Base-by-base conservation (phyloP, 352 stramenopile species). In the Thraustochytrium sp. region DNA sequence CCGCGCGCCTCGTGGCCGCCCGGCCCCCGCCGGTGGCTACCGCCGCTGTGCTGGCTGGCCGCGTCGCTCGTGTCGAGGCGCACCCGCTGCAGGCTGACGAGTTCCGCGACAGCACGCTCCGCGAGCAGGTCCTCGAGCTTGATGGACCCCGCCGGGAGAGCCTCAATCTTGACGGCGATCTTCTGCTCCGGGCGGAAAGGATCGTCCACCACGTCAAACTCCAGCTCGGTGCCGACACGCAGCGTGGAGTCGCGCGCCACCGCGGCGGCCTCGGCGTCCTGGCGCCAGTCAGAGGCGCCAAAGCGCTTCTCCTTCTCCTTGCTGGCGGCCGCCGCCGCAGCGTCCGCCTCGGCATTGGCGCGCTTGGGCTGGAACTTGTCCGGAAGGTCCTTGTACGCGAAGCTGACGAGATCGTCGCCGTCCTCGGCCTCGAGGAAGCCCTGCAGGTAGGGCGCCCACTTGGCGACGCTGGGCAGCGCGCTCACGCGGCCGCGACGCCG, bases 281-380 rank as follows among this genome's bases (percentile, higher is more conserved):
- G 42, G 42, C 68, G 68, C 68, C 68, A 80, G 26, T 80, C 68
- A 13, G 42, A 63, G 38, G 68, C 62, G 23, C 37, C 37, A 55
- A 75, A 75, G 26, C 40, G 36, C 11, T 54, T 54, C 44, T 75
- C 62, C 40, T 75, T 80, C 37, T 80, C 40, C 68, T 80, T 80
- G 48, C 44, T 13, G 9, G 40, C 63, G 5, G 31, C 48, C 59
- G 42, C 46, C 9, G 42, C 59, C 0, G 59, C 51, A 11, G n/a
- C 31, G 51, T 59, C 51, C 16, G 51, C 51, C 16, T 26, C 26
- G 5, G 51, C 29, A 1, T 31, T 11, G 3, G 8, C 37, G 26
- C 34, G 5, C 44, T 72, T 46, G n/a, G 49, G 48, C 11, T 64
- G 48, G 21, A 80, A 63, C 13, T 80, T 72, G 29, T 80, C 68